Conservation (phyloP, 2,329 filamentous ascomycete species). For the Pestalotiopsis sp. region DNA sequence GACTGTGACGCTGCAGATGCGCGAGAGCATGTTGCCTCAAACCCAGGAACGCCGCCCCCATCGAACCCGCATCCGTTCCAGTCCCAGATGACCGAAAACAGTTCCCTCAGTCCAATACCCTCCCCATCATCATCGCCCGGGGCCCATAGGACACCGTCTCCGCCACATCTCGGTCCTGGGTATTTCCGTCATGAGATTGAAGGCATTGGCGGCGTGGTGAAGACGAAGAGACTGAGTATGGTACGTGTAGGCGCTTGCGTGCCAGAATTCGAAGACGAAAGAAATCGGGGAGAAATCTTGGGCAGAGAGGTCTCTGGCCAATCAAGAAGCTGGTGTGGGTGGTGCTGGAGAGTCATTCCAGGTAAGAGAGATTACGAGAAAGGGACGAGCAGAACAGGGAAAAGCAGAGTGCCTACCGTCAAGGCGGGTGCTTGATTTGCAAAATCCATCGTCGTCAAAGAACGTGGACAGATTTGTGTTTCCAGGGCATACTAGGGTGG, state of each 20-base stretch:
- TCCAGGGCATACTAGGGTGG: not conserved
- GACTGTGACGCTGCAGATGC: conserved; percentile 83
- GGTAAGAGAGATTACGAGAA: conserved; percentile 48
- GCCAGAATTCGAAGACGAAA: conserved; percentile 82
- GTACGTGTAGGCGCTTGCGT: conserved; percentile 83
- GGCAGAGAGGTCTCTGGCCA: conserved; percentile 69
- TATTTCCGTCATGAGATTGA: conserved; percentile 89
- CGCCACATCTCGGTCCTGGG: conserved; percentile 64
- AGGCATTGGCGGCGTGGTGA: conserved; percentile 85
- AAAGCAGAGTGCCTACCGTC: not conserved
- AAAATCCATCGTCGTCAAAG: too few relatives aligned
- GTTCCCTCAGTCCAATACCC: conserved; percentile 13
- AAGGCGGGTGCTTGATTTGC: conserved; percentile 1
- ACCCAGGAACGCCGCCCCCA: conserved; percentile 15
- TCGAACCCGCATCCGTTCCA: conserved; percentile 23
- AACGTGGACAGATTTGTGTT: not conserved
- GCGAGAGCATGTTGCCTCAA: conserved; percentile 40
- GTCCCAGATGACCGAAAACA: not conserved
- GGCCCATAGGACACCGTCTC: conserved; percentile 20
- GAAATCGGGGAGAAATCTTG: conserved; percentile 66
- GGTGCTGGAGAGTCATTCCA: conserved; percentile 81
- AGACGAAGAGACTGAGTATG: conserved; percentile 84
- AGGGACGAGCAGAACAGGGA: conserved; percentile 13
- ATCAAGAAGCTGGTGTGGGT: conserved; percentile 85
- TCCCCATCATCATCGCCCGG: conserved; percentile 24